Evolutionary conservation across 176 grass and related monocot genomes (phyloP), one percentile per base, ranked within the genome.

Genomic region (Olyra latifolia): DNA sequence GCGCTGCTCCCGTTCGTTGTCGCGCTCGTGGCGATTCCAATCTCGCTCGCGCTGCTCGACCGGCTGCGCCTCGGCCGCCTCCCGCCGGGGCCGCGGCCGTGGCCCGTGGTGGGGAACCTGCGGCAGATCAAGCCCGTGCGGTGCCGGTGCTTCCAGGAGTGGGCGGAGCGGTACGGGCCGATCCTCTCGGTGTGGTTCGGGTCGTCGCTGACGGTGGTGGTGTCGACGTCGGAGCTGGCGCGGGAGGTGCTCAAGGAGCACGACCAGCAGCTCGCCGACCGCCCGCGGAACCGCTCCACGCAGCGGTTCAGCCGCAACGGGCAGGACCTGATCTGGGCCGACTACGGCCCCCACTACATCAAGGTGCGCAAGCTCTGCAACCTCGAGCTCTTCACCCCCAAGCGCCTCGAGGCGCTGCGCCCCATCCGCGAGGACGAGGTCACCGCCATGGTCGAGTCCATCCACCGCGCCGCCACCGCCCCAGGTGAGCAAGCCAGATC

Each of bases 331-430:
- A 94, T 94, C 92, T 94, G 92, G 92, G 92, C 92, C 20, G 89
- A 94, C 83, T 94, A 91, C 83, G 92, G 92, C 30, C 86, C 86
- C 66, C 92, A 94, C 86, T 94, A 94, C 86, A 91, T 94, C 71
- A 94, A 94, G 92, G 92, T 94, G 53, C 86, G 92, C 74, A 94
- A 91, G 92, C 72, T 94, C 66, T 94, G 92, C 83, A 94, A 94
- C 89, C 89, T 94, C 70, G 92, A 94, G 92, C 92, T 94, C 80
- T 94, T 94, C 89, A 89, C 92, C 4, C 92, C 89, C 65, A 83
- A 71, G 76, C 80, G 92, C 2, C 92, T 94, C 48, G 92, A 94
- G 92, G 83, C 83, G 7, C 92, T 94, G 20, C 89, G 92, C 29
- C 89, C 92, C 71, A 54, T 94, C 80, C 71, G 92, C 11, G 92